These are phyloP conservation scores for Lipomyces lipofer DNA, from an alignment of 805 yeast genomes.

Conservation along the genomic window DNA sequence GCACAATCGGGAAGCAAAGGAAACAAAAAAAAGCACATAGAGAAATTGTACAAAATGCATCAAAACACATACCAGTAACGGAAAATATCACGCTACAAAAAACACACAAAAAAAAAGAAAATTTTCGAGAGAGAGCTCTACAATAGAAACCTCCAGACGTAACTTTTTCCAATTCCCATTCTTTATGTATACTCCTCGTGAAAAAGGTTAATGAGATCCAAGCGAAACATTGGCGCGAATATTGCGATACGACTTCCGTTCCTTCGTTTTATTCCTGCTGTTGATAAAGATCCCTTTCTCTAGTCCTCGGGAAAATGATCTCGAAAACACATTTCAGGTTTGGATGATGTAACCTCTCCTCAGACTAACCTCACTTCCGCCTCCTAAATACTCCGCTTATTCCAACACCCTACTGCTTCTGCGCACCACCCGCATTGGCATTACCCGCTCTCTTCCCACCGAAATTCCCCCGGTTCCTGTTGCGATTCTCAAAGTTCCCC, in stretches of 20 bases:
- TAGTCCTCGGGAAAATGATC: no score
- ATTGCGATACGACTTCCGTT: neutral
- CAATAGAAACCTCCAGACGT: no score
- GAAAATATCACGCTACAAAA: neutral
- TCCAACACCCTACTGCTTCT: neutral
- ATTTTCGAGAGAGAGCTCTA: no score
- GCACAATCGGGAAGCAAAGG: neutral
- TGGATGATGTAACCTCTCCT: neutral
- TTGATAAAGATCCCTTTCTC: neutral
- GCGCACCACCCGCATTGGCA: neutral
- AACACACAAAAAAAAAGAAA: no score
- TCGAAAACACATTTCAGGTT: no score
- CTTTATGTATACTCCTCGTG: no score
- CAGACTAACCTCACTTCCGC: neutral
- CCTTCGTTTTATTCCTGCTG: constrained; percentile 1
- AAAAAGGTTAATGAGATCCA: no score
- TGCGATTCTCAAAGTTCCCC: neutral
- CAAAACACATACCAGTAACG: neutral
- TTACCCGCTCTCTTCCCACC: neutral
- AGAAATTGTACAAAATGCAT: neutral
- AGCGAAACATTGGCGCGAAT: no score
- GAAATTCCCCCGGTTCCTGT: neutral
- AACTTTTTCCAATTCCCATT: no score
- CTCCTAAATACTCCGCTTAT: neutral
- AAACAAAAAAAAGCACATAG: constrained; percentile 3